These are phyloP conservation scores for Solanum stenotomum DNA, from an alignment of 257 asterid species.

Conservation along the genomic window DNA sequence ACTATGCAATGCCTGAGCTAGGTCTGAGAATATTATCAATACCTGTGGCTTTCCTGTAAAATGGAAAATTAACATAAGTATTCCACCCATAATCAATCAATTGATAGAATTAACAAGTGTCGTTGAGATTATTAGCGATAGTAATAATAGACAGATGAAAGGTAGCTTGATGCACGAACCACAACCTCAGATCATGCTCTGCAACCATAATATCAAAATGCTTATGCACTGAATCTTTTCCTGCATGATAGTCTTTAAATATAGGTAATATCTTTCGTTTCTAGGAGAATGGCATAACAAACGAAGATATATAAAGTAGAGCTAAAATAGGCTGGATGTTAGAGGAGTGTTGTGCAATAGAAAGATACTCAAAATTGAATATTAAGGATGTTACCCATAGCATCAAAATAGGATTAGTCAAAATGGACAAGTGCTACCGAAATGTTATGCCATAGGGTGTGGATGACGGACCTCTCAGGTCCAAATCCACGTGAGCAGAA, in stretches of 20 bases:
- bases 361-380: not conserved
- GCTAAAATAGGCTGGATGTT: no score
- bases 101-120: no score
- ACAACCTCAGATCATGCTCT: not conserved
- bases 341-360: not conserved
- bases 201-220: not conserved
- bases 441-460: not conserved
- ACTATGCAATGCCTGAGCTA: not conserved
- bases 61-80: no score
- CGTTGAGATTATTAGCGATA: constrained; percentile 43
- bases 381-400: not conserved
- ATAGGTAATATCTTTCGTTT: no score
- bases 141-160: constrained; percentile 30
- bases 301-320: no score
- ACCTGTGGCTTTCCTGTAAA: no score
- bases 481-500: not conserved
- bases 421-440: not conserved
- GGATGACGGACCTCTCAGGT: not conserved
- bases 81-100: no score
- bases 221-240: not conserved
- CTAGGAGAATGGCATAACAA: no score
- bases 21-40: no score
- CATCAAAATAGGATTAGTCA: not conserved
- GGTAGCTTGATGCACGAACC: not conserved
- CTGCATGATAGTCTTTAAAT: no score